Base-by-base conservation (phyloP, 2,329 filamentous ascomycete species). In the Exutisphaerella laricina region DNA sequence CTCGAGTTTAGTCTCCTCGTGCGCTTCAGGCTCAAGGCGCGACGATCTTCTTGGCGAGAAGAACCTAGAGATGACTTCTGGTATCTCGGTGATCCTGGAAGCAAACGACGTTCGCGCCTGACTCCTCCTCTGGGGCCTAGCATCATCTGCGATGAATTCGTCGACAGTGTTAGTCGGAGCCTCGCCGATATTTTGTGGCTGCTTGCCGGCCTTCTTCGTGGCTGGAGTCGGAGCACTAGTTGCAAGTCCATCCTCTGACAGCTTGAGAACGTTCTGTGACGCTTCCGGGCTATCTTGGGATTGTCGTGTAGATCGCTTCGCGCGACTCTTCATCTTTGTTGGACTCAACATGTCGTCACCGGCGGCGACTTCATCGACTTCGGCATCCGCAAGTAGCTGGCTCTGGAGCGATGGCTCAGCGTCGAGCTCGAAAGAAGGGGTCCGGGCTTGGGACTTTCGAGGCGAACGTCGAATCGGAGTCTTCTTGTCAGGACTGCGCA, bases 41-140 rank as follows among this genome's bases (percentile, higher is more conserved):
- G 48, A 32, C n/a, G 56, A 57, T 3, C 55, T 46, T 12, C 57
- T 53, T 2, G 60, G 59, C 1, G 58, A 58, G 50, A 65, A 66
- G 62, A 62, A 66, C 5, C 56, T 50, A 2, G 59, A 60, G 18
- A 66, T 60, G n/a, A 56, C 59, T 28, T 59, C 58, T 2, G 62
- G 61, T 0, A 61, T 55, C 13, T 63, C 46, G 22, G 55, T 57
- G n/a, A 64, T 34, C 1, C 54, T 58, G 3, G 53, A 46, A n/a
- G 49, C 46, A 2, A 61, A 38, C 0, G 61, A 58, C 34, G 53
- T 57, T 14, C 58, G 48, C 12, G 47, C 44, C 30, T 50, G 50
- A 4, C 43, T 57, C 35, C 45, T 54, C 30, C 25, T 37, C 21
- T 33, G 33, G 14, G 30, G 17, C 9, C 18, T 14, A 12, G 14